These are phyloP conservation scores for Glarea lozoyensis DNA, from an alignment of 495 filamentous ascomycete genomes.

Conservation along the genomic window DNA sequence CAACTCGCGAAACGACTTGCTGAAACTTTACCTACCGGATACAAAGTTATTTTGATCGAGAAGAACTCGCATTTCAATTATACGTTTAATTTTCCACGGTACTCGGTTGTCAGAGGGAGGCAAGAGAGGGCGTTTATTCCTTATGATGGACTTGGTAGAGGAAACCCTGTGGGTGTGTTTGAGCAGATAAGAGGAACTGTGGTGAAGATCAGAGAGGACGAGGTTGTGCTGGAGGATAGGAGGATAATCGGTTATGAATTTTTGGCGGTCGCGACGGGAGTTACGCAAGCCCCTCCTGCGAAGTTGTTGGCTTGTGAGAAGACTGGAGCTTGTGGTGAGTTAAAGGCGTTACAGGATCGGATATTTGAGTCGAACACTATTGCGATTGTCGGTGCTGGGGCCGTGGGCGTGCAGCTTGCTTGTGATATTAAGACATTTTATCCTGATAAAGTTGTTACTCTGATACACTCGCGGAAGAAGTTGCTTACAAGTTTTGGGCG, in stretches of 20 bases:
- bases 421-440: conserved; percentile 50
- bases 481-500: conserved; percentile 46
- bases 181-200: conserved; percentile 24
- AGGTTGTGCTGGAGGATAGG: conserved; percentile 15
- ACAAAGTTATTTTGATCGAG: conserved; percentile 45
- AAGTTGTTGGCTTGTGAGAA: conserved; percentile 36
- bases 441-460: conserved; percentile 45
- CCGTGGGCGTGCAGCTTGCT: conserved; percentile 53
- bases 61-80: conserved; percentile 52
- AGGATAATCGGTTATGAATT: conserved; percentile 43
- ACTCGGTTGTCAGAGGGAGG: conserved; percentile 31
- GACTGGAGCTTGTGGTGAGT: conserved; percentile 36
- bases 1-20: conserved; percentile 35
- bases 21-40: conserved; percentile 36
- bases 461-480: conserved; percentile 46
- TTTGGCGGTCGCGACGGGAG: conserved; percentile 45
- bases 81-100: conserved; percentile 44
- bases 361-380: conserved; percentile 35
- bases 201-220: conserved; percentile 20
- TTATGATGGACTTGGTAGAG: conserved; percentile 26
- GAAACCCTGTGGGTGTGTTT: conserved; percentile 19
- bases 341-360: conserved; percentile 26
- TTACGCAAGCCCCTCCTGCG: conserved; percentile 43
- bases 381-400: conserved; percentile 50
- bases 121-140: conserved; percentile 43